Evolutionary conservation across 371 early-diverging fungal species (phyloP).

Genomic region (Mucor saturninus): DNA sequence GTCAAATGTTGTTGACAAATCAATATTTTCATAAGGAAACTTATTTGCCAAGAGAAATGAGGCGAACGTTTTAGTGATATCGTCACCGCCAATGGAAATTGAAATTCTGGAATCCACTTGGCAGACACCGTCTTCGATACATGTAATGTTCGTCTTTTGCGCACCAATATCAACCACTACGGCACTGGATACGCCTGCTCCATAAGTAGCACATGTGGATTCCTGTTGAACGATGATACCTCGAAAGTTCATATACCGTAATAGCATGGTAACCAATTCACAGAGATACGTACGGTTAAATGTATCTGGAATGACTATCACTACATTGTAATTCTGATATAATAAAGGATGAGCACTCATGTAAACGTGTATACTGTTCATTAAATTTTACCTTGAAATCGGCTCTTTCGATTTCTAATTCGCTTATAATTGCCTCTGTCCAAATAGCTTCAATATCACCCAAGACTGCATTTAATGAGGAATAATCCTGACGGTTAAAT

Average conservation of each 20-base stretch:
- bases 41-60: conserved; percentile 65
- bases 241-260: conserved; percentile 78
- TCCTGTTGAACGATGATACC: conserved; percentile 80
- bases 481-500: conserved; percentile 78
- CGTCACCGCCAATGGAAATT: conserved; percentile 80
- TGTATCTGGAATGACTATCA: conserved; percentile 82
- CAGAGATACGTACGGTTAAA: conserved; percentile 68
- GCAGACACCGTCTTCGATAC: conserved; percentile 87
- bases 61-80: conserved; percentile 77
- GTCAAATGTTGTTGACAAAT: conserved; percentile 67
- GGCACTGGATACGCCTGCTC: conserved; percentile 86
- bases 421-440: conserved; percentile 70
- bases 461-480: conserved; percentile 63
- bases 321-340: conserved; percentile 63
- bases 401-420: conserved; percentile 67
- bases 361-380: too few relatives aligned
- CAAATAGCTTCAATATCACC: conserved; percentile 83
- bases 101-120: conserved; percentile 64
- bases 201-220: conserved; percentile 83
- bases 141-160: conserved; percentile 80
- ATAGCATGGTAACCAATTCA: conserved; percentile 68
- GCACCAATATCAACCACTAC: conserved; percentile 94
- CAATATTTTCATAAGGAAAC: conserved; percentile 79
- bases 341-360: conserved; percentile 6
- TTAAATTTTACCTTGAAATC: conserved; percentile 54